phyloP scores from a whole-genome alignment of 2,329 filamentous ascomycete genomes.

The Sphaerostilbella broomeana region DNA sequence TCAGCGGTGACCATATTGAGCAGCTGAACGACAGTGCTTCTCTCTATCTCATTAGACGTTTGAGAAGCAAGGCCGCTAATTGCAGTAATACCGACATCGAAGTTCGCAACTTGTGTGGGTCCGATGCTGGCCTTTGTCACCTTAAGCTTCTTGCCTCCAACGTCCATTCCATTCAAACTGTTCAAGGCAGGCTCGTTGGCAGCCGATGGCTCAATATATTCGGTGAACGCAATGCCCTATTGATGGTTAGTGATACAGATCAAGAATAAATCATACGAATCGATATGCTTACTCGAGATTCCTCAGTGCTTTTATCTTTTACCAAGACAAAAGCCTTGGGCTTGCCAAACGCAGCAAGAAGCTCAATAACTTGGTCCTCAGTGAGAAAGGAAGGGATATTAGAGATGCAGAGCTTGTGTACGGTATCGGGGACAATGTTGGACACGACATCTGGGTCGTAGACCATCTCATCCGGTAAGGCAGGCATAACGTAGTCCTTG shows the following conservation, averaged over 20 bases:
- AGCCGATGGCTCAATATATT: constrained; percentile 68
- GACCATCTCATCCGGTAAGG: constrained; percentile 63
- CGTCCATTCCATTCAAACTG: constrained; percentile 85
- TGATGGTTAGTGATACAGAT: constrained; percentile 22
- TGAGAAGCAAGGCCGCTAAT: constrained; percentile 97
- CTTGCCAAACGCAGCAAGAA: constrained; percentile 85
- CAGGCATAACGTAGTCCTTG: constrained; percentile 94
- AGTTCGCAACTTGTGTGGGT: constrained; percentile 81
- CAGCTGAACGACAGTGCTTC: constrained; percentile 79
- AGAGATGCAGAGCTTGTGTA: constrained; percentile 89
- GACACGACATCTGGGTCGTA: constrained; percentile 73
- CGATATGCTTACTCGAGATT: constrained; percentile 64
- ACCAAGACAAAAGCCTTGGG: constrained; percentile 88
- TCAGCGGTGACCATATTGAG: constrained; percentile 98
- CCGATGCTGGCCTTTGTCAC: constrained; percentile 88
- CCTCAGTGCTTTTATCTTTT: constrained; percentile 76
- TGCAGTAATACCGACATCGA: constrained; percentile 94
- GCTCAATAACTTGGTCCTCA: constrained; percentile 86
- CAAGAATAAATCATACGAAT: background rate
- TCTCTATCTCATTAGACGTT: constrained; percentile 68
- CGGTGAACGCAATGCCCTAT: constrained; percentile 92
- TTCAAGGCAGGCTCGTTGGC: constrained; percentile 82
- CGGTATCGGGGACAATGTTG: constrained; percentile 77
- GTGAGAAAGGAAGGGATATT: constrained; percentile 83
- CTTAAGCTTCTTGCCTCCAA: constrained; percentile 79